These are phyloP conservation scores for Penicillium sp. DNA, from an alignment of 2,329 filamentous ascomycete genomes.

Conservation along the genomic window DNA sequence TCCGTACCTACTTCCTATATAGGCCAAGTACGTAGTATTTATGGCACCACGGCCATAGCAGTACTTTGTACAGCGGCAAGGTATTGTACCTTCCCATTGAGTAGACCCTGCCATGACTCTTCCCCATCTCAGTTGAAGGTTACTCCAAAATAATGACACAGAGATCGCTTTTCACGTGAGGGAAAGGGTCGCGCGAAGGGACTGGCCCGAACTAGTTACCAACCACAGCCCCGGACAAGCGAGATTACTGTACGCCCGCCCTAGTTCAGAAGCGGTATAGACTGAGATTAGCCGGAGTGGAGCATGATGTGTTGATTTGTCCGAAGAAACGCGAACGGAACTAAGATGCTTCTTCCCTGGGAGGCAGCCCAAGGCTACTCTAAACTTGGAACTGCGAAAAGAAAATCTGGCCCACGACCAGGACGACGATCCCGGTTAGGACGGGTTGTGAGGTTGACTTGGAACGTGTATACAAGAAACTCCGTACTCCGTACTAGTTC, in stretches of 20 bases:
- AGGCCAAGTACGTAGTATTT: no score
- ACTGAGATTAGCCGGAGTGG: conserved; percentile 1
- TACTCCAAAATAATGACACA: not conserved
- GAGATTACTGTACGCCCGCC: conserved; percentile 3
- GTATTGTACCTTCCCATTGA: no score
- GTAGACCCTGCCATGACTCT: no score
- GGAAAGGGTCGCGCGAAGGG: not conserved
- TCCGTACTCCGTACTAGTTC: not conserved
- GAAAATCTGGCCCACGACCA: not conserved
- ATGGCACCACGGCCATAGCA: no score
- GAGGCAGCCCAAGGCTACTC: not conserved
- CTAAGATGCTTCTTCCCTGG: no score
- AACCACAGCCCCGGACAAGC: not conserved
- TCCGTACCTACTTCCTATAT: no score
- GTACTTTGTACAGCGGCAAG: no score
- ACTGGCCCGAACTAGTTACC: no score
- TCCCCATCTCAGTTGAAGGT: no score
- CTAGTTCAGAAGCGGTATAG: not conserved
- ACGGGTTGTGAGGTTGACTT: not conserved
- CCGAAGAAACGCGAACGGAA: no score
- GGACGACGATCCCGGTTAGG: not conserved
- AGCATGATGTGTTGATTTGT: not conserved
- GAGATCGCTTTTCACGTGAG: not conserved
- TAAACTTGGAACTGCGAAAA: not conserved
- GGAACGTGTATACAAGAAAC: not conserved